Percentiles rank a stretch among this genome's conserved stretches.
Conservation (phyloP, 129 eudicot genomes). For the Kitagawia praeruptora region DNA sequence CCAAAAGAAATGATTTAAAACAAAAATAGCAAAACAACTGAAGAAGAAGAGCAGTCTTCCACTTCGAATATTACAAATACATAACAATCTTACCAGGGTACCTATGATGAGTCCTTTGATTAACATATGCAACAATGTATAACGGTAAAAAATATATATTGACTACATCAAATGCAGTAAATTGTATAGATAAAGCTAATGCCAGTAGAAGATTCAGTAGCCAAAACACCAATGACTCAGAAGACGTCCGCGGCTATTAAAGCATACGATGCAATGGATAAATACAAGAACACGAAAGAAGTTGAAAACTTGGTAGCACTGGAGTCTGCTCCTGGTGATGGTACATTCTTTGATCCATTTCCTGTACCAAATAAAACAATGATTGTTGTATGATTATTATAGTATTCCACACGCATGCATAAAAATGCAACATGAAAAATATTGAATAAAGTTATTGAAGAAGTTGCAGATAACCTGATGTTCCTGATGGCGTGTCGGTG, state of each 20-base stretch:
- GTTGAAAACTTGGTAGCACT: conserved; percentile 23
- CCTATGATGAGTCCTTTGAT: not conserved
- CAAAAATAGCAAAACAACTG: not conserved
- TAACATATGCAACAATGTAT: not conserved
- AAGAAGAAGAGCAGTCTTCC: not conserved
- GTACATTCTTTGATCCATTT: conserved; percentile 42
- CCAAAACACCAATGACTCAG: conserved; percentile 10
- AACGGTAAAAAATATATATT: not conserved
- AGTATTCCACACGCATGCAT: not conserved
- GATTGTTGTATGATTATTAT: not conserved
- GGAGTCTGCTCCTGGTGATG: conserved; percentile 34
- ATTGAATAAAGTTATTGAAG: not conserved
- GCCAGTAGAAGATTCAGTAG: not conserved
- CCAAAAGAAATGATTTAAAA: too few relatives aligned
- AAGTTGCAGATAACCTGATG: conserved; percentile 8
- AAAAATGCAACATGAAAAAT: not conserved
- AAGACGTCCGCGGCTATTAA: conserved; percentile 12
- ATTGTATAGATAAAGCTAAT: not conserved
- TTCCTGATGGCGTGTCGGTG: not conserved
- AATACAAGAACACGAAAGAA: conserved; percentile 19
- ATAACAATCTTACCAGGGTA: not conserved
- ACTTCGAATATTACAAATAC: not conserved
- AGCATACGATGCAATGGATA: conserved; percentile 20
- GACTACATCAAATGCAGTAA: not conserved
- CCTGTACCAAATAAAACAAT: conserved; percentile 20